phyloP scores from a whole-genome alignment of 495 filamentous ascomycete species.

The Apodospora peruviana region DNA sequence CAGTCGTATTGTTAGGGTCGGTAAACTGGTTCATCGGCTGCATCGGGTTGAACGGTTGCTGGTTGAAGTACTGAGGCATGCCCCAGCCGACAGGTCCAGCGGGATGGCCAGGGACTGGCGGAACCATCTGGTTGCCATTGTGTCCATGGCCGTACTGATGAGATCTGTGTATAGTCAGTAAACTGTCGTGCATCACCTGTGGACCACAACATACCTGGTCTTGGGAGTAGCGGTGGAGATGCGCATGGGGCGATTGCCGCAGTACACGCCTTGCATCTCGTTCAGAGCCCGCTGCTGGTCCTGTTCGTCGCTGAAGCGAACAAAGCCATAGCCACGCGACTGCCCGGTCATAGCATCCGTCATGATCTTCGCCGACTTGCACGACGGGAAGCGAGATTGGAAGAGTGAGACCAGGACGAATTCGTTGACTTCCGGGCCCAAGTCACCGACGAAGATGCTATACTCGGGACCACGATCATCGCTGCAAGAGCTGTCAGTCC shows the following conservation, averaged over 20 bases:
- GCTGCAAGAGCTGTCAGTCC: slow-evolving; percentile 38
- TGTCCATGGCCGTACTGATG: slow-evolving; percentile 36
- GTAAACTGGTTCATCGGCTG: slow-evolving; percentile 99
- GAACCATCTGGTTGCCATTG: slow-evolving; percentile 30
- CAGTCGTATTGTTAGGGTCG: slow-evolving; percentile 99
- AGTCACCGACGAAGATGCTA: slow-evolving; percentile 96
- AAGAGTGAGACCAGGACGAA: slow-evolving; percentile 96
- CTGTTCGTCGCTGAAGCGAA: slow-evolving; percentile 88
- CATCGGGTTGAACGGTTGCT: slow-evolving; percentile 38
- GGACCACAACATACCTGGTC: slow-evolving; percentile 45
- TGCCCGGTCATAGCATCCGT: slow-evolving; percentile 96
- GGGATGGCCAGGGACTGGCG: slow-evolving; percentile 26
- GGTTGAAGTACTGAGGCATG: slow-evolving; percentile 30
- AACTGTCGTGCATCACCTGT: background rate
- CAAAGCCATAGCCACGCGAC: slow-evolving; percentile 97
- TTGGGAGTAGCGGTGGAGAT: slow-evolving; percentile 98
- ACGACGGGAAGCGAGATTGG: slow-evolving; percentile 90
- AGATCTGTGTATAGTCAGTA: slow-evolving; percentile 20
- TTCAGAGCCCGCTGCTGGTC: slow-evolving; percentile 92
- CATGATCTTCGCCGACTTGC: slow-evolving; percentile 99
- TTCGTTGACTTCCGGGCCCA: slow-evolving; percentile 98
- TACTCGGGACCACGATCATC: slow-evolving; percentile 96
- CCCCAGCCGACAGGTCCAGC: slow-evolving; percentile 34
- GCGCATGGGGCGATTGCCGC: slow-evolving; percentile 97
- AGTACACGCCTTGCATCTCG: slow-evolving; percentile 99